Evolutionary conservation across 352 stramenopile genomes (phyloP).

Genomic region (Pythium scleroteichum): DNA sequence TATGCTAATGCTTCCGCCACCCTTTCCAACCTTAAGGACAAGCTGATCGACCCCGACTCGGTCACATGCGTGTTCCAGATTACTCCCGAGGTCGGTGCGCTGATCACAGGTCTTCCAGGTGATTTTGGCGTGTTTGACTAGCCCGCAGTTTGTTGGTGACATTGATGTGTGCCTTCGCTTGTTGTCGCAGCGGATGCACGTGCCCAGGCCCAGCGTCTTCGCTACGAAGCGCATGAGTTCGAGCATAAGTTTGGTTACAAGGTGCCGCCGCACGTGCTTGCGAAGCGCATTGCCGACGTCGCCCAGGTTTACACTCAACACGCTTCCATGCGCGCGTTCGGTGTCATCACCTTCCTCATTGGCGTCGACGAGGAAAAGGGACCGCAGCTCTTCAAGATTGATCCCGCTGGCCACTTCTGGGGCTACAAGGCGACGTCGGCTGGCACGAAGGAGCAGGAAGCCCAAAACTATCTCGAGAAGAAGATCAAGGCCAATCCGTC

Average conservation of each 20-base stretch:
- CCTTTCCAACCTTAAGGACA: constrained; percentile 48
- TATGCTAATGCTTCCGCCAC: no score
- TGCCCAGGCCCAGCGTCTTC: constrained; percentile 93
- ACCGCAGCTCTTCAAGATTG: constrained; percentile 97
- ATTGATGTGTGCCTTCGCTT: no score
- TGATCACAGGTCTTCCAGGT: constrained; percentile 94
- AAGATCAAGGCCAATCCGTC: constrained; percentile 91
- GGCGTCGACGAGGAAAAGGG: constrained; percentile 98
- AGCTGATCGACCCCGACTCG: constrained; percentile 94
- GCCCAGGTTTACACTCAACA: constrained; percentile 96
- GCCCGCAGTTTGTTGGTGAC: no score
- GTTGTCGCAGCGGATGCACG: constrained; percentile 85
- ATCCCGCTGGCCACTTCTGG: constrained; percentile 98
- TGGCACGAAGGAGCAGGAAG: constrained; percentile 98
- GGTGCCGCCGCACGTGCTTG: constrained; percentile 93
- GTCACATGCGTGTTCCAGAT: constrained; percentile 97
- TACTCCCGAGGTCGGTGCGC: constrained; percentile 93
- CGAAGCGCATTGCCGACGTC: constrained; percentile 97
- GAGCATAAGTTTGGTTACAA: constrained; percentile 97
- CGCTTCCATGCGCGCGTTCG: constrained; percentile 95
- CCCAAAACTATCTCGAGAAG: constrained; percentile 99
- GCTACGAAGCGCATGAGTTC: constrained; percentile 98
- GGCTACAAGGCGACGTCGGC: constrained; percentile 93
- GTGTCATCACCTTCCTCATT: constrained; percentile 95
- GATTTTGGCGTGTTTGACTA: not conserved